Percentiles rank a stretch among this genome's conserved stretches.
phyloP scores from a whole-genome alignment of 192 early-diverging fungal genomes.

The Coemansia sp. region DNA sequence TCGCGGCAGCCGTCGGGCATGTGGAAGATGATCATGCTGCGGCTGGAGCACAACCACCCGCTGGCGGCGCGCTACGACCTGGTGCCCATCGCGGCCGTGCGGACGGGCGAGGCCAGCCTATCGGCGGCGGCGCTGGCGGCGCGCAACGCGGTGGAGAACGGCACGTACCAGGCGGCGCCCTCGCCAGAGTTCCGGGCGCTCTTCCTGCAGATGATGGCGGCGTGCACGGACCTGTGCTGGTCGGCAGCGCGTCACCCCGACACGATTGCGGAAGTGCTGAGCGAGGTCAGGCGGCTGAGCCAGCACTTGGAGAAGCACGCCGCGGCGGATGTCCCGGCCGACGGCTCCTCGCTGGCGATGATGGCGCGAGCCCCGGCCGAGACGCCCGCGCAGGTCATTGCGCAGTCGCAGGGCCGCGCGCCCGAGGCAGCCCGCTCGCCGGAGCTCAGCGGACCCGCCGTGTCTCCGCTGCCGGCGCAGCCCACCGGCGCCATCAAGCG shows the following conservation, averaged over 20 bases:
- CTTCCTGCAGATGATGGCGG: conserved; percentile 45
- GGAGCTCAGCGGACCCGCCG: conserved; percentile 10
- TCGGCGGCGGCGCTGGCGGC: conserved; percentile 38
- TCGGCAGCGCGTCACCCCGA: conserved; percentile 46
- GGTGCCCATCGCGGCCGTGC: conserved; percentile 8
- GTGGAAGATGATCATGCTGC: conserved; percentile 55
- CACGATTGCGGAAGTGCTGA: conserved; percentile 42
- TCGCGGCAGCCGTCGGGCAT: conserved; percentile 51
- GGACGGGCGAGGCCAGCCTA: conserved; percentile 47
- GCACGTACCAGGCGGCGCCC: conserved; percentile 26
- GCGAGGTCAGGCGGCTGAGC: conserved; percentile 49
- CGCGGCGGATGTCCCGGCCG: neutral
- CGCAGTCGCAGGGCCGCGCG: conserved; percentile 36
- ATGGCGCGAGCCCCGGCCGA: neutral
- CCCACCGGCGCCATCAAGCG: conserved; percentile 35
- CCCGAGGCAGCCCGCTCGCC: conserved; percentile 26
- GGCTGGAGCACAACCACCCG: conserved; percentile 52
- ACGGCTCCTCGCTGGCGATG: conserved; percentile 40
- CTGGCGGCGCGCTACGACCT: conserved; percentile 45
- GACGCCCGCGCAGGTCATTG: conserved; percentile 35
- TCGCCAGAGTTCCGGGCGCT: conserved; percentile 47
- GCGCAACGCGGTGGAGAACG: conserved; percentile 27
- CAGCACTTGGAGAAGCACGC: conserved; percentile 38
- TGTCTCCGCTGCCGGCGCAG: conserved; percentile 1
- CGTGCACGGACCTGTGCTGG: conserved; percentile 53